Conservation (phyloP, 2,329 filamentous ascomycete species). For the Gaeumannomyces sp. region DNA sequence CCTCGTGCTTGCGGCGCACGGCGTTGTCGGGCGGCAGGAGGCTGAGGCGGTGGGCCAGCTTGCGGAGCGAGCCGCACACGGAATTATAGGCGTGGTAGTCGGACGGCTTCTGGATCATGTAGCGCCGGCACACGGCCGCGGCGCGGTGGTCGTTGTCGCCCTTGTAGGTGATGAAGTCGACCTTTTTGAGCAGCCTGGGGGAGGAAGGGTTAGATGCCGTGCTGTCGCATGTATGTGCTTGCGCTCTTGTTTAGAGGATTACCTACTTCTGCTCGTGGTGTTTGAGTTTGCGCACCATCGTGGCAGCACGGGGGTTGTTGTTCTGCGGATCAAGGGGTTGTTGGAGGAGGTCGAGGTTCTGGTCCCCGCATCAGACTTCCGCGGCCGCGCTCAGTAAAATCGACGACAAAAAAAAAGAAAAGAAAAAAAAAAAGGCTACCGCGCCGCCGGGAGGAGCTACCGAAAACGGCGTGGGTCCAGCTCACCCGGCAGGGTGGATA, state of each 20-base stretch:
- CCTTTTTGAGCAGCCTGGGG: conserved; percentile 32
- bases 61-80: conserved; percentile 76
- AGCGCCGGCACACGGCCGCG: conserved; percentile 65
- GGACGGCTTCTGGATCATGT: conserved; percentile 83
- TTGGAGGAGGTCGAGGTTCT: not conserved
- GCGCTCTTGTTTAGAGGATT: not conserved
- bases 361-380: not conserved
- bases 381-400: not conserved
- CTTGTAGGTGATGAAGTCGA: conserved; percentile 94
- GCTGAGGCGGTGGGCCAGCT: conserved; percentile 82
- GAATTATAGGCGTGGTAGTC: conserved; percentile 69
- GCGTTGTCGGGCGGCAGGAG: conserved; percentile 74
- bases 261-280: conserved; percentile 89
- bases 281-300: conserved; percentile 93
- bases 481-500: no score
- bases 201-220: conserved; percentile 3
- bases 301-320: conserved; percentile 20
- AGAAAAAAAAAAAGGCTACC: not conserved
- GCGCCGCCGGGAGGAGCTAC: not conserved
- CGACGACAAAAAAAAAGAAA: not conserved
- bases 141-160: conserved; percentile 82
- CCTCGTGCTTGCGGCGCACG: conserved; percentile 76
- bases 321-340: not conserved
- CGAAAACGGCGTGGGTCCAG: not conserved
- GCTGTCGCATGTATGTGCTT: not conserved